A percentile compares a stretch with the other conserved stretches of the same genome.
These are phyloP conservation scores for Przewalskia tangutica DNA, from an alignment of 257 asterid genomes.

Conservation along the genomic window DNA sequence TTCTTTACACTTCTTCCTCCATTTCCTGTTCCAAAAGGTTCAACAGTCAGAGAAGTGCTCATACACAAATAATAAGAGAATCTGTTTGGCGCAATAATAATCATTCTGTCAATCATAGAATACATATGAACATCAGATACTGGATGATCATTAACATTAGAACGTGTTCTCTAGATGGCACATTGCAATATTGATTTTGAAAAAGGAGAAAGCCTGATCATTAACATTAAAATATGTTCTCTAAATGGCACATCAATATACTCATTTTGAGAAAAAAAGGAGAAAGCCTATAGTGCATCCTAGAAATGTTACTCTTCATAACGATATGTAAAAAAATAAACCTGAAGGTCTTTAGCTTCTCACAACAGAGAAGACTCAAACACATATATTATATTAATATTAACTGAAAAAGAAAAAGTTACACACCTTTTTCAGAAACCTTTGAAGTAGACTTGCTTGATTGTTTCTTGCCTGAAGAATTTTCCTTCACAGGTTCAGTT, in stretches of 20 bases:
- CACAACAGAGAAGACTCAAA: not conserved
- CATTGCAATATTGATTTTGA: not conserved
- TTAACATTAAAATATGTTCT: not conserved
- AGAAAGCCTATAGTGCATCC: not conserved
- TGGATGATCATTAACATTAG: not conserved
- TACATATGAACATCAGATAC: not conserved
- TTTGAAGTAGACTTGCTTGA: constrained; percentile 32
- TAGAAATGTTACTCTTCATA: not conserved
- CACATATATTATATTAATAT: not conserved
- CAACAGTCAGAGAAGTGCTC: not conserved
- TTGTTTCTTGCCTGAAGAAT: constrained; percentile 38
- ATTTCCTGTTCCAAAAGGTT: constrained; percentile 20
- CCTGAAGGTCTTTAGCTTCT: not conserved
- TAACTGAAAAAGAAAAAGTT: not conserved
- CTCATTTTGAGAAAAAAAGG: not conserved
- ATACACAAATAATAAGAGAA: not conserved
- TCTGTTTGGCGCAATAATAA: not conserved
- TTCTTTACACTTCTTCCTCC: constrained; percentile 22
- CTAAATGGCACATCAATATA: not conserved
- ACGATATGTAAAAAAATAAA: not conserved
- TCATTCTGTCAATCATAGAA: not conserved
- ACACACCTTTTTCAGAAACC: constrained; percentile 12
- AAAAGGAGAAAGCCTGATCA: no score
- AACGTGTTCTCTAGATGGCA: not conserved
- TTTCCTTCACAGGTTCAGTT: constrained; percentile 23